Conservation (phyloP, 441 rosid species). For the Dalechampia spathulata region DNA sequence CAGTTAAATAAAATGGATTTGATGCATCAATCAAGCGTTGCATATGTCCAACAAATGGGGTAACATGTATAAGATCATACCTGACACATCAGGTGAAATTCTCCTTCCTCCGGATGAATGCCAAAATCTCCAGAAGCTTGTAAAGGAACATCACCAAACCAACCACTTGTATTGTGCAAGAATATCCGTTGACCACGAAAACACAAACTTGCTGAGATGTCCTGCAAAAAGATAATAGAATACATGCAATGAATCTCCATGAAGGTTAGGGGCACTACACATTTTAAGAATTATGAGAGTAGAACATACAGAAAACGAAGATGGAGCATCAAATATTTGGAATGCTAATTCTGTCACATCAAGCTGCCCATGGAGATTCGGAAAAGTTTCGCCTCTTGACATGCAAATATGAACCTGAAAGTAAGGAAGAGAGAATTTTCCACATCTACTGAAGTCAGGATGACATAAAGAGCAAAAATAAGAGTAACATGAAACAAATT, state of each 20-base stretch:
- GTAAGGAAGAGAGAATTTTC: slow-evolving; percentile 10
- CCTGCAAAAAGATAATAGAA: slow-evolving; percentile 37
- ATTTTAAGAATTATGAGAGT: slow-evolving; percentile 16
- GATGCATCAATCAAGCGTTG: slow-evolving; percentile 6
- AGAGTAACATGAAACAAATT: slow-evolving; percentile 1
- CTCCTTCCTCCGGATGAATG: slow-evolving; percentile 98
- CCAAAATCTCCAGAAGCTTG: slow-evolving; percentile 99
- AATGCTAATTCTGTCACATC: slow-evolving; percentile 85
- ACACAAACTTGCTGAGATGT: slow-evolving; percentile 73
- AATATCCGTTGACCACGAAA: slow-evolving; percentile 96
- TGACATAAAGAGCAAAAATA: neutral
- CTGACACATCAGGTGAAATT: slow-evolving; percentile 99
- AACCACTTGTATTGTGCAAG: slow-evolving; percentile 90
- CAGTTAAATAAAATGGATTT: neutral
- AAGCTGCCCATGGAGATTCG: slow-evolving; percentile 94
- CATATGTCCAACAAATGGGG: neutral
- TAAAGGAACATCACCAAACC: slow-evolving; percentile 92
- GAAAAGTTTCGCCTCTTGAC: slow-evolving; percentile 95
- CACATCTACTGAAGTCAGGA: neutral
- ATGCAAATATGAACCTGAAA: slow-evolving; percentile 93
- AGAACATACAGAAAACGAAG: slow-evolving; percentile 72
- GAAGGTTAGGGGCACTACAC: slow-evolving; percentile 12
- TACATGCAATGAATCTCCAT: slow-evolving; percentile 7
- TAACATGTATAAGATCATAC: slow-evolving; percentile 24
- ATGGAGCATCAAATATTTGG: slow-evolving; percentile 90